Evolutionary conservation across 176 grass and related monocot genomes (phyloP).

Genomic region (Canna indica): DNA sequence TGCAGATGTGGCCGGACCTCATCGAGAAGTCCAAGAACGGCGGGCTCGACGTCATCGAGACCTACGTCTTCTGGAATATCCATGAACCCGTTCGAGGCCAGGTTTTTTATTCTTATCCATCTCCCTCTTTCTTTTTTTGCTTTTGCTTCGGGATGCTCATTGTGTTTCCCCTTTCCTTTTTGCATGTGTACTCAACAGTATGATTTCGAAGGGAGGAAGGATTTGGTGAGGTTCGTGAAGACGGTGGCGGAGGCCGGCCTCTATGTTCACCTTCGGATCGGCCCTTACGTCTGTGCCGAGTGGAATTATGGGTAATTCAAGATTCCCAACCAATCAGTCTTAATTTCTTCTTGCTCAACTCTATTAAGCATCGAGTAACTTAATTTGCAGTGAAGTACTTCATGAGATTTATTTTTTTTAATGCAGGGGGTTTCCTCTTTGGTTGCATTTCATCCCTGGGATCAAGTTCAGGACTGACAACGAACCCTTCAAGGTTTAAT

Average conservation of each 20-base stretch:
- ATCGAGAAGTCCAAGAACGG: conserved; percentile 96
- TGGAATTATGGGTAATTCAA: conserved; percentile 92
- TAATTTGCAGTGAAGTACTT: no score
- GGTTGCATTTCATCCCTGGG: conserved; percentile 94
- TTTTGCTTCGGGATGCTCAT: neutral
- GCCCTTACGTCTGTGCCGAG: conserved; percentile 90
- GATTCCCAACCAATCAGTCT: no score
- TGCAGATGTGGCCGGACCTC: conserved; percentile 94
- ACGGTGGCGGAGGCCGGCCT: conserved; percentile 79
- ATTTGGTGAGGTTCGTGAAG: conserved; percentile 75
- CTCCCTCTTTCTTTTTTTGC: neutral
- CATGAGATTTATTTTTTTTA: conserved; percentile 4
- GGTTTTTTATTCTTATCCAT: conserved; percentile 22
- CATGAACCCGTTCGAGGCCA: conserved; percentile 80
- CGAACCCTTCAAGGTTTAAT: conserved; percentile 66
- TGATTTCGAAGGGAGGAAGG: conserved; percentile 97
- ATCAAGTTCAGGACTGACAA: conserved; percentile 97
- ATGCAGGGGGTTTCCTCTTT: conserved; percentile 87
- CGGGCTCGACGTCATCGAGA: conserved; percentile 80
- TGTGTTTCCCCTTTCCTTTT: neutral
- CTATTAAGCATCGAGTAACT: no score
- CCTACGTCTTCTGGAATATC: conserved; percentile 94
- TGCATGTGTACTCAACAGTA: conserved; percentile 40
- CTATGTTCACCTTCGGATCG: conserved; percentile 93
- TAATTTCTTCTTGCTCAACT: no score